These are phyloP conservation scores for Ophiostoma fasciatum DNA, from an alignment of 2,329 filamentous ascomycete species.

Conservation along the genomic window DNA sequence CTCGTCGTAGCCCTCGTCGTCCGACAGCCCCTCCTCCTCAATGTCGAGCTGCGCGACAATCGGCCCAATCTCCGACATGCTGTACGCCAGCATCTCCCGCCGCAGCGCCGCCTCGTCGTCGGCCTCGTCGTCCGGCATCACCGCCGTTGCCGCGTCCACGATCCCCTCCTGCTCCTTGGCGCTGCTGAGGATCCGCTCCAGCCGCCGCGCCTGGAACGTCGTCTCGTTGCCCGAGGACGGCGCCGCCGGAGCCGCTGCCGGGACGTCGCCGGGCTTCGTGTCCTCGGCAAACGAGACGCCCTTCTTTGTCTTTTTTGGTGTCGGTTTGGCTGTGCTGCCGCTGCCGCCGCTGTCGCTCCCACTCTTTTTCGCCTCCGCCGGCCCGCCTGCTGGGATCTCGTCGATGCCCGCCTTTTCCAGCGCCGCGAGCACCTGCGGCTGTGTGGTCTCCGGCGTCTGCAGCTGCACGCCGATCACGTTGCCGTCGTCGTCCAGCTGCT, in stretches of 20 bases:
- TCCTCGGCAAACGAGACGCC: conserved; percentile 49
- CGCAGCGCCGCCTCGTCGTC: conserved; percentile 67
- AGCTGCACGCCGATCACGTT: conserved; percentile 60
- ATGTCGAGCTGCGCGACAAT: conserved; percentile 86
- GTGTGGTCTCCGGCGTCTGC: conserved; percentile 50
- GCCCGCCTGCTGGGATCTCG: conserved; percentile 10
- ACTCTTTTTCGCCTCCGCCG: background rate
- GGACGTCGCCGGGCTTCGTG: conserved; percentile 34
- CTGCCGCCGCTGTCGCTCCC: background rate
- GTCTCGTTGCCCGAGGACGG: no score
- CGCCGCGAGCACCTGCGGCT: conserved; percentile 54
- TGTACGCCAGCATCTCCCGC: conserved; percentile 81
- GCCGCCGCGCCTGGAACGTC: conserved; percentile 21
- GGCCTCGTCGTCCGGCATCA: conserved; percentile 61
- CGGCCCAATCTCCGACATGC: conserved; percentile 73
- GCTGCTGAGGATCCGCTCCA: conserved; percentile 41
- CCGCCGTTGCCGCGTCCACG: conserved; percentile 28
- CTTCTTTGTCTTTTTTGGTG: no score
- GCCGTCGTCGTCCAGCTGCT: conserved; percentile 81
- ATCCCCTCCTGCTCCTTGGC: conserved; percentile 39
- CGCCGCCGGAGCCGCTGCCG: no score
- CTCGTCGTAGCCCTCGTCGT: conserved; percentile 29
- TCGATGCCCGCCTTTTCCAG: conserved; percentile 63
- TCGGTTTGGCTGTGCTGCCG: no score
- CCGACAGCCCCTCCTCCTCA: conserved; percentile 46